Base-by-base conservation (phyloP, 1,284 basidiomycete genomes). In the Tausonia pullulans region DNA sequence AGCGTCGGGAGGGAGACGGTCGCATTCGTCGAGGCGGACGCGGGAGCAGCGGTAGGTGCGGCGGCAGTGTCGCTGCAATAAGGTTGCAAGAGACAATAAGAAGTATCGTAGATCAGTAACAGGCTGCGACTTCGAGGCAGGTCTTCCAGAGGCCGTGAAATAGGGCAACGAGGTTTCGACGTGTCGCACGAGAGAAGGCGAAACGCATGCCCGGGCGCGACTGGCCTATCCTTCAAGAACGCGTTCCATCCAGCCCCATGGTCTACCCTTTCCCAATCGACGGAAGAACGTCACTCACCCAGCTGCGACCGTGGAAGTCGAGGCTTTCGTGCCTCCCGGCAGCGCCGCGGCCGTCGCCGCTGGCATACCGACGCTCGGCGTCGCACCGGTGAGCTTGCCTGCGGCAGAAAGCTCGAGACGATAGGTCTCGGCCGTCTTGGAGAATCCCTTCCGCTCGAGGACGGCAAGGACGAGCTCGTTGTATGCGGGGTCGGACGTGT, bases 361-460 rank as follows among this genome's bases (percentile, higher is more conserved):
- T 58, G 61, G 52, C 7, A 56, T 11, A 60, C 44, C 39, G 50
- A 41, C 60, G 65, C 64, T 43, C 56, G 60, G 27, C 55, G 59
- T 58, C 45, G 52, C 39, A 61, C 54, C 46, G 40, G 58, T 58
- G 11, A 63, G 53, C 53, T 63, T 60, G 10, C 52, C 52, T 43
- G 60, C 61, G 16, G 49, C 44, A 0, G n/a, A 50, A 45, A 66
- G 62, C 27, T 66, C 65, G 44, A 52, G 50, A 39, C 61, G 52
- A 10, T 67, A 46, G 6, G 55, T 58, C 46, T 63, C 64, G n/a
- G 62, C 68, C 4, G 60, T 62, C 46, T 63, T 64, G 11, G 54
- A 52, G 43, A 67, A 65, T 4, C 67, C 67, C 39, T 54, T 60
- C 53, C 63, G 56, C 41, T 67, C 64, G 14, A 69, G 13, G 55